Conservation (phyloP, 495 filamentous ascomycete species). For the Corynascus novoguineensis region DNA sequence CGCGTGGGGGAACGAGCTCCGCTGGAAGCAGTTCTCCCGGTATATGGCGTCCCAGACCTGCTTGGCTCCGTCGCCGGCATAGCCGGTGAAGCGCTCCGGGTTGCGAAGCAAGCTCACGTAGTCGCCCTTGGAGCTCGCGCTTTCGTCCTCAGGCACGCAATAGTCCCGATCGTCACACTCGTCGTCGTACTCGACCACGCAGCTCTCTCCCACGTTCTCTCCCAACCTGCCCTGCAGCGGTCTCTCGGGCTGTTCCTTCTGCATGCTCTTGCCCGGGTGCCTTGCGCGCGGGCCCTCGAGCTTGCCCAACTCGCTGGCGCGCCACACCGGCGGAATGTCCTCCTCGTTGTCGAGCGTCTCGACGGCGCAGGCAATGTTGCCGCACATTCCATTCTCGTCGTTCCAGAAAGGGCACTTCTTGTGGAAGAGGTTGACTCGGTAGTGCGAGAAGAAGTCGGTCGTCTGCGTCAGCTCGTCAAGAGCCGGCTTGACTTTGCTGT, state of each 20-base stretch:
- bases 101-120: slow-evolving; percentile 93
- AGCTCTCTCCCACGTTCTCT: slow-evolving; percentile 85
- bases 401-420: slow-evolving; percentile 95
- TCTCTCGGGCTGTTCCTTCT: slow-evolving; percentile 59
- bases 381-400: slow-evolving; percentile 90
- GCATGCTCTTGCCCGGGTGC: slow-evolving; percentile 71
- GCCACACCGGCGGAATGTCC: slow-evolving; percentile 87
- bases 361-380: slow-evolving; percentile 96
- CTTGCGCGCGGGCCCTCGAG: slow-evolving; percentile 85
- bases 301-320: slow-evolving; percentile 86
- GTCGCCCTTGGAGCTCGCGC: slow-evolving; percentile 78
- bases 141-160: slow-evolving; percentile 93
- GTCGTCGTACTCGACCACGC: slow-evolving; percentile 94
- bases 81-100: slow-evolving; percentile 93
- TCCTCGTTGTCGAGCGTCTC: slow-evolving; percentile 93
- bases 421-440: slow-evolving; percentile 92
- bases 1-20: slow-evolving; percentile 51
- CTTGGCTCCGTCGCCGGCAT: slow-evolving; percentile 71
- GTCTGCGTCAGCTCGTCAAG: slow-evolving; percentile 73
- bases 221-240: slow-evolving; percentile 81
- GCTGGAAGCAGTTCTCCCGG: slow-evolving; percentile 93
- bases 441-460: slow-evolving; percentile 97
- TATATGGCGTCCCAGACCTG: slow-evolving; percentile 97
- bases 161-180: slow-evolving; percentile 97
- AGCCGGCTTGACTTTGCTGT: slow-evolving; percentile 70